These are phyloP conservation scores for Termitomyces sp. DNA, from an alignment of 768 basidiomycete genomes.

Conservation along the genomic window DNA sequence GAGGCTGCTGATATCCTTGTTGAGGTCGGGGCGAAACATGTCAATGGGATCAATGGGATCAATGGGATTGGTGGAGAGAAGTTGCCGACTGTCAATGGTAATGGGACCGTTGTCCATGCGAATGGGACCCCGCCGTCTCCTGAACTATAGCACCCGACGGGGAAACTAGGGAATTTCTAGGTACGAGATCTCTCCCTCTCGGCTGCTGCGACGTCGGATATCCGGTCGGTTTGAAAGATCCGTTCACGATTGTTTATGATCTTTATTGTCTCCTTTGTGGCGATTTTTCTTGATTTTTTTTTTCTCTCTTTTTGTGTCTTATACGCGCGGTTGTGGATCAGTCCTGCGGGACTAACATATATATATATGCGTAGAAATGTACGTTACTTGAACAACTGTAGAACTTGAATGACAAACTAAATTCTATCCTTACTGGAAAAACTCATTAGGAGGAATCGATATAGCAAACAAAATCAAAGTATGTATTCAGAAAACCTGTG, in stretches of 20 bases:
- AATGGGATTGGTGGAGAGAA: constrained; percentile 1
- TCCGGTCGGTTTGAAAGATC: not conserved
- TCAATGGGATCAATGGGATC: not conserved
- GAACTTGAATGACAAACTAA: constrained; percentile 3
- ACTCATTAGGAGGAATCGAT: no score
- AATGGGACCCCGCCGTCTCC: constrained; percentile 9
- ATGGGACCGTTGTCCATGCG: constrained; percentile 3
- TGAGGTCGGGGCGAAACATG: not conserved
- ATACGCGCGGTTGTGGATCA: not conserved
- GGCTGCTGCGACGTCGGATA: not conserved
- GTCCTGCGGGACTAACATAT: not conserved
- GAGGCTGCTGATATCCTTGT: constrained; percentile 13
- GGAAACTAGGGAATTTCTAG: not conserved
- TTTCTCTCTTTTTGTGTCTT: not conserved
- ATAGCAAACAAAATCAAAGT: no score
- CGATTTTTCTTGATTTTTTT: not conserved
- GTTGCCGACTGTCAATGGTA: not conserved
- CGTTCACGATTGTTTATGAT: constrained; percentile 1
- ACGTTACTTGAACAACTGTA: constrained; percentile 11
- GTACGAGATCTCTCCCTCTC: not conserved
- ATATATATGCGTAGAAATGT: constrained; percentile 13
- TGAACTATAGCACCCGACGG: not conserved
- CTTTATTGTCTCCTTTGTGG: constrained; percentile 1
- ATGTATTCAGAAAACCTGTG: no score
- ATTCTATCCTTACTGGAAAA: not conserved